Conservation (phyloP, 495 filamentous ascomycete genomes). For the Glutinoglossum americanum region DNA sequence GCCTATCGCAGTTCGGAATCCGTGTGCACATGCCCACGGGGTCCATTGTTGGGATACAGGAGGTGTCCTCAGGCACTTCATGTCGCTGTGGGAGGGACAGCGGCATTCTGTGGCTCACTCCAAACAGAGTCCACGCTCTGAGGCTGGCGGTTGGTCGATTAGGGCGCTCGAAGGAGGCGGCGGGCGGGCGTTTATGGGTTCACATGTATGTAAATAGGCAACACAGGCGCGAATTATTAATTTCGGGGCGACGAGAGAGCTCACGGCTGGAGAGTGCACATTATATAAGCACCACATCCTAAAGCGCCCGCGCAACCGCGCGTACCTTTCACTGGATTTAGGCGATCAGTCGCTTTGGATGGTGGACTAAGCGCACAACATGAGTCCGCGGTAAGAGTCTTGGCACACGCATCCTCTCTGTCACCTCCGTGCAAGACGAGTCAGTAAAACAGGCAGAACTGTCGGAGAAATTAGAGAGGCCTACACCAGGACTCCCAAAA, state of each 20-base stretch:
- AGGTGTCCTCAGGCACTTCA: neutral
- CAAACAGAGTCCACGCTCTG: neutral
- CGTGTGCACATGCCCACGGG: neutral
- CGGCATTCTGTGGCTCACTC: neutral
- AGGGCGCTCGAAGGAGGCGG: neutral
- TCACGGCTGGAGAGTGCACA: neutral
- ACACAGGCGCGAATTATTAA: neutral
- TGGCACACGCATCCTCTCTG: too few species aligned
- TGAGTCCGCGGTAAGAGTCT: too few species aligned
- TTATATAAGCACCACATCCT: neutral
- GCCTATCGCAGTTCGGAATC: neutral
- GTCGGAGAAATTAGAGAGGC: too few species aligned
- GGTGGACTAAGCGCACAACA: too few species aligned
- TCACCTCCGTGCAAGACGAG: too few species aligned
- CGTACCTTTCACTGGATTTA: too few species aligned
- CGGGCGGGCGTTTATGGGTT: too few species aligned
- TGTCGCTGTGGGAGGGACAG: neutral
- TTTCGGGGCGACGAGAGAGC: neutral
- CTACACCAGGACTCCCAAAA: too few species aligned
- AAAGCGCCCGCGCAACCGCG: too few species aligned
- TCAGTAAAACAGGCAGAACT: too few species aligned
- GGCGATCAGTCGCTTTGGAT: too few species aligned
- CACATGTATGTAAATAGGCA: neutral
- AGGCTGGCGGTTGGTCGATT: neutral
- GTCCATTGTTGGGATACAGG: neutral